phyloP scores from a whole-genome alignment of 352 stramenopile genomes.

The Elongisporangium anandrum region DNA sequence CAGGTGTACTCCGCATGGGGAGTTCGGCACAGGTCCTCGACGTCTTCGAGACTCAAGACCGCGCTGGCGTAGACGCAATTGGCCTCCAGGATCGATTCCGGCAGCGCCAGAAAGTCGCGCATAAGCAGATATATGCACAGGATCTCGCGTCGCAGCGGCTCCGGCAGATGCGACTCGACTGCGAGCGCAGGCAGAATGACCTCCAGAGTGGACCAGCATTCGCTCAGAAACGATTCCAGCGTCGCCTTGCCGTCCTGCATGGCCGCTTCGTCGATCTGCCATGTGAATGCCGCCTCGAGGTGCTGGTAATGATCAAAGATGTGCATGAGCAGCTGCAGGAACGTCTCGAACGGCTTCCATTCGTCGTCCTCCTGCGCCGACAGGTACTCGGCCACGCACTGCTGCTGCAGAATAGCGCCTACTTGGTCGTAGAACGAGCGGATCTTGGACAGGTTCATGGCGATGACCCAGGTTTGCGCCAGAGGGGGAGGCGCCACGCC shows the following conservation, averaged over 20 bases:
- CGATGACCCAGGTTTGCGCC: conserved; percentile 49
- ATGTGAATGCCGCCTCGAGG: conserved; percentile 37
- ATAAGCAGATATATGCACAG: conserved; percentile 43
- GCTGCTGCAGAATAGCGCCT: conserved; percentile 32
- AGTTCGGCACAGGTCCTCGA: conserved; percentile 26
- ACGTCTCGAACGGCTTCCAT: conserved; percentile 50
- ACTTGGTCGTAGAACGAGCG: conserved; percentile 39
- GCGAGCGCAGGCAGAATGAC: conserved; percentile 40
- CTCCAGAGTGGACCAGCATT: conserved; percentile 43
- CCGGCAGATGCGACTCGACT: conserved; percentile 34
- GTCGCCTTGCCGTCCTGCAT: conserved; percentile 26
- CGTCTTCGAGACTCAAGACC: conserved; percentile 53
- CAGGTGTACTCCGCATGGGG: conserved; percentile 29
- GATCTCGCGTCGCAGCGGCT: conserved; percentile 25
- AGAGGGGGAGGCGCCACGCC: conserved; percentile 9
- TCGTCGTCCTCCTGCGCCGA: conserved; percentile 10
- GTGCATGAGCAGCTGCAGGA: conserved; percentile 28
- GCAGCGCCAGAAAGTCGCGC: conserved; percentile 48
- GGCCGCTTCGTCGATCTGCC: conserved; percentile 27
- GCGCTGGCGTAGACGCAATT: conserved; percentile 54
- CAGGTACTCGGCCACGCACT: conserved; percentile 22
- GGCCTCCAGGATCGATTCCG: conserved; percentile 36
- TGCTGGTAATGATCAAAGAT: conserved; percentile 33
- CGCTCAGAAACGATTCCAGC: conserved; percentile 42
- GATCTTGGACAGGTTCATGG: conserved; percentile 61